Conservation (phyloP, 768 basidiomycete genomes). For the Sutorius australiensis region DNA sequence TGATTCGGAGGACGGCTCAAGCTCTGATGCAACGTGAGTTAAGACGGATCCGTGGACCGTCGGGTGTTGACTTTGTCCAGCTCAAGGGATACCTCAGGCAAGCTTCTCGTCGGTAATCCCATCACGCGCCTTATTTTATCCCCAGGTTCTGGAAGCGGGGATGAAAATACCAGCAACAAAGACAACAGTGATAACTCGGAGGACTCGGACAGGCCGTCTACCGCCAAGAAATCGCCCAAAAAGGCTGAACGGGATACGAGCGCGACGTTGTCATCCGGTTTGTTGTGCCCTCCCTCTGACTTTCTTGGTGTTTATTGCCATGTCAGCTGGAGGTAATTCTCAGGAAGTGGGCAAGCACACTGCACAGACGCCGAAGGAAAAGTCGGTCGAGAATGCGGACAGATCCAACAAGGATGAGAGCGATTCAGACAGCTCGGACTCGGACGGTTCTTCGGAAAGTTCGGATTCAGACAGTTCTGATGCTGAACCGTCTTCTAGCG, state of each 20-base stretch:
- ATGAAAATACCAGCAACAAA: constrained; percentile 8
- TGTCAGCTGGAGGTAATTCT: constrained; percentile 13
- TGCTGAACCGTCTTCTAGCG: constrained; percentile 13
- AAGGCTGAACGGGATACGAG: constrained; percentile 36
- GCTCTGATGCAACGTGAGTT: constrained; percentile 27
- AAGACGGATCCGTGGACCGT: background rate
- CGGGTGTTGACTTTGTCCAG: constrained; percentile 11
- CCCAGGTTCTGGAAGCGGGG: constrained; percentile 16
- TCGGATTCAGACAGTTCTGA: constrained; percentile 14
- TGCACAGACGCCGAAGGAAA: background rate
- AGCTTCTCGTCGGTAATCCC: constrained; percentile 7
- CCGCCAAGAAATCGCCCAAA: constrained; percentile 1
- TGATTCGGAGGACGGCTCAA: constrained; percentile 21
- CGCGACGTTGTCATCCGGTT: constrained; percentile 37
- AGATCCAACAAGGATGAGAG: background rate
- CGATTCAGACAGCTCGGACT: constrained; percentile 16
- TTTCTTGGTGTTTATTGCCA: background rate
- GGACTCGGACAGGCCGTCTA: background rate
- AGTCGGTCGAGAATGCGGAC: background rate
- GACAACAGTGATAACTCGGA: constrained; percentile 7
- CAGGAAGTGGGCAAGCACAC: background rate
- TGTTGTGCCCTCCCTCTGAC: background rate
- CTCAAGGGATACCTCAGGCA: constrained; percentile 17
- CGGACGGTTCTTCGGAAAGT: constrained; percentile 12
- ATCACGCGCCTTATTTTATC: background rate